Evolutionary conservation across 306 rosid species (phyloP).

Genomic region (Lithocarpus polystachyus): DNA sequence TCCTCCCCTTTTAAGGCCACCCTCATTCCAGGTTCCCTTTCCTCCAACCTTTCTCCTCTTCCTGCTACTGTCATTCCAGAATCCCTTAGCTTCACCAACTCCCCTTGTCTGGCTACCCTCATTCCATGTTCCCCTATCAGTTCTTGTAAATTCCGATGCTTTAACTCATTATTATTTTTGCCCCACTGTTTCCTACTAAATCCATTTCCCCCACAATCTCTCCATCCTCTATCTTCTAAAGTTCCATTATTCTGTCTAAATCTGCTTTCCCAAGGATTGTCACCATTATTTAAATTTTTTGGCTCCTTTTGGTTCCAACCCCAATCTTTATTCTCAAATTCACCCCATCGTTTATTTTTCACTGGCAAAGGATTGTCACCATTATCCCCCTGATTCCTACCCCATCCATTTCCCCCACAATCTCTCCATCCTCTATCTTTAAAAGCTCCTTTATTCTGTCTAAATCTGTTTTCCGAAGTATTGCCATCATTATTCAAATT

Average conservation of each 20-base stretch:
- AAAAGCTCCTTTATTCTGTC: conserved; percentile 28
- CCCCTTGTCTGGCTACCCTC: conserved; percentile 31
- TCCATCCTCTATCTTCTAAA: conserved; percentile 39
- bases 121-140: conserved; percentile 28
- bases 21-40: too few species aligned
- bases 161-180: conserved; percentile 29
- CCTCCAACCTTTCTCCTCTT: conserved; percentile 12
- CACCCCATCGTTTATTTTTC: conserved; percentile 12
- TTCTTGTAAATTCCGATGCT: conserved; percentile 34
- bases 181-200: conserved; percentile 39
- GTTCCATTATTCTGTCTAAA: conserved; percentile 25
- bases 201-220: conserved; percentile 22
- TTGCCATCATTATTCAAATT: conserved; percentile 26
- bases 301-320: conserved; percentile 34
- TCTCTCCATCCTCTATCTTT: conserved; percentile 39
- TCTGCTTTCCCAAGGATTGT: conserved; percentile 35
- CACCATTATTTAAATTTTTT: conserved; percentile 17
- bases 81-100: background rate
- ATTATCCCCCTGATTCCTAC: conserved; percentile 18
- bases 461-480: conserved; percentile 29
- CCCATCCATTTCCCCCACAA: conserved; percentile 22
- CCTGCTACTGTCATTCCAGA: too few species aligned
- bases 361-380: conserved; percentile 34
- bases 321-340: conserved; percentile 14
- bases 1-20: too few species aligned